Evolutionary conservation across 2,329 filamentous ascomycete species (phyloP).

Genomic region (Dendrostoma leiphaemia): DNA sequence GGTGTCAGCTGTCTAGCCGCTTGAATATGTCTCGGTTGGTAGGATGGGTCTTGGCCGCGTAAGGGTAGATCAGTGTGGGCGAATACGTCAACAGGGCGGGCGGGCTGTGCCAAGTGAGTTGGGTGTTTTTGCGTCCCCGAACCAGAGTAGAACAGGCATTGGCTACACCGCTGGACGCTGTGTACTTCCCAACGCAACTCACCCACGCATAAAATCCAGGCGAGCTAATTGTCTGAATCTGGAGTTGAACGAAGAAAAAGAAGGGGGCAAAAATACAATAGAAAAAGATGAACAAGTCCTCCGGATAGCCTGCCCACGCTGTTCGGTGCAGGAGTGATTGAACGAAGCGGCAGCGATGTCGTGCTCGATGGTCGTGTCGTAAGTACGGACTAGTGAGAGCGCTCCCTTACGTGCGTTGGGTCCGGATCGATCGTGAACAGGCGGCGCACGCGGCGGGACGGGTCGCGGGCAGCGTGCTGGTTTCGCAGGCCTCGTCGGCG

Average conservation of each 20-base stretch:
- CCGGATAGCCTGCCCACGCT: not conserved
- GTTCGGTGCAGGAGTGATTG: not conserved
- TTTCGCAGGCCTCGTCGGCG: not conserved
- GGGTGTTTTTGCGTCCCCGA: not conserved
- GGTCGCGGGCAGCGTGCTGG: not conserved
- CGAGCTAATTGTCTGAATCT: not conserved
- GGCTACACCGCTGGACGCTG: not conserved
- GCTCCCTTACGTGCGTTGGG: not conserved
- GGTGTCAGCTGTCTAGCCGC: constrained; percentile 15
- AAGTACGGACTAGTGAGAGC: not conserved
- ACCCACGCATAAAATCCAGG: constrained; percentile 3
- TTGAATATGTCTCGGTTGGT: constrained; percentile 16
- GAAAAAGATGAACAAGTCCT: no score
- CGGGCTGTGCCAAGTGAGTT: not conserved
- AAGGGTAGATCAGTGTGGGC: constrained; percentile 11
- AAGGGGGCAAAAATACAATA: no score
- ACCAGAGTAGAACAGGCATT: not conserved
- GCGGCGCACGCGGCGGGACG: not conserved
- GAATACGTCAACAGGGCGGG: constrained; percentile 12
- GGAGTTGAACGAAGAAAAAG: not conserved
- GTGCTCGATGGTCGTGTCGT: not conserved
- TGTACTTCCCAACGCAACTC: constrained; percentile 7
- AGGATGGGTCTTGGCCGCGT: constrained; percentile 17
- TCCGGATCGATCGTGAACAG: not conserved
- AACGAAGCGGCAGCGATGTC: not conserved